These are phyloP conservation scores for Fusarium setosum DNA, from an alignment of 2,329 filamentous ascomycete genomes.

Conservation along the genomic window DNA sequence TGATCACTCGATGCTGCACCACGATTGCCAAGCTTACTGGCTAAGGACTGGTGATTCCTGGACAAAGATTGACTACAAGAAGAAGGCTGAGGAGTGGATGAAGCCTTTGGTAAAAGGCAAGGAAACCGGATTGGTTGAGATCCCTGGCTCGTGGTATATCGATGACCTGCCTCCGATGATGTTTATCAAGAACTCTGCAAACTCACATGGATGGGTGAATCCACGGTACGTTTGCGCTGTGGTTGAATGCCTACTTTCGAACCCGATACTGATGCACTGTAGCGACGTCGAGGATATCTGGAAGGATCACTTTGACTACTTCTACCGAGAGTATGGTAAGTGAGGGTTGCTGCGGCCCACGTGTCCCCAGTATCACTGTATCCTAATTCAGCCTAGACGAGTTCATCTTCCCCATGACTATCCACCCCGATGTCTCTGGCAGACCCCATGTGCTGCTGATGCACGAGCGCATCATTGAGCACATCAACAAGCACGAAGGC, in stretches of 20 bases:
- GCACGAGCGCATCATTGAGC: slow-evolving; percentile 74
- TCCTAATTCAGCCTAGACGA: slow-evolving; percentile 57
- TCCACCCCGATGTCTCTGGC: slow-evolving; percentile 79
- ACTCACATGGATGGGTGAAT: slow-evolving; percentile 70
- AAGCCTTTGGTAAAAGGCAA: slow-evolving; percentile 68
- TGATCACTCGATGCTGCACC: slow-evolving; percentile 71
- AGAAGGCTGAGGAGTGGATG: slow-evolving; percentile 43
- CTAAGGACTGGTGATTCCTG: slow-evolving; percentile 73
- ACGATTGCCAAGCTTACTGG: slow-evolving; percentile 76
- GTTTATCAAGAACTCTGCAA: slow-evolving; percentile 74
- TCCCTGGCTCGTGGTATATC: slow-evolving; percentile 71
- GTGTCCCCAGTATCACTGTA: neutral
- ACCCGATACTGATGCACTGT: no score
- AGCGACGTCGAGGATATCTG: slow-evolving; percentile 71
- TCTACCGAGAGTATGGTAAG: slow-evolving; percentile 75
- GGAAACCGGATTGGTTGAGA: slow-evolving; percentile 73
- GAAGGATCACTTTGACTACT: slow-evolving; percentile 77
- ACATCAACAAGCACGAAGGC: slow-evolving; percentile 71
- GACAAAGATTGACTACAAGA: slow-evolving; percentile 74
- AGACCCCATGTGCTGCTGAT: slow-evolving; percentile 78
- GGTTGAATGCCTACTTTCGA: neutral
- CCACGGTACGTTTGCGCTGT: slow-evolving; percentile 46
- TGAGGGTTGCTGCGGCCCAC: no score
- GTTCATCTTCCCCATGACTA: slow-evolving; percentile 82
- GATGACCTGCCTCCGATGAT: slow-evolving; percentile 77